These are phyloP conservation scores for Exobasidium cylindrosporum DNA, from an alignment of 1,284 basidiomycete species.

Conservation along the genomic window DNA sequence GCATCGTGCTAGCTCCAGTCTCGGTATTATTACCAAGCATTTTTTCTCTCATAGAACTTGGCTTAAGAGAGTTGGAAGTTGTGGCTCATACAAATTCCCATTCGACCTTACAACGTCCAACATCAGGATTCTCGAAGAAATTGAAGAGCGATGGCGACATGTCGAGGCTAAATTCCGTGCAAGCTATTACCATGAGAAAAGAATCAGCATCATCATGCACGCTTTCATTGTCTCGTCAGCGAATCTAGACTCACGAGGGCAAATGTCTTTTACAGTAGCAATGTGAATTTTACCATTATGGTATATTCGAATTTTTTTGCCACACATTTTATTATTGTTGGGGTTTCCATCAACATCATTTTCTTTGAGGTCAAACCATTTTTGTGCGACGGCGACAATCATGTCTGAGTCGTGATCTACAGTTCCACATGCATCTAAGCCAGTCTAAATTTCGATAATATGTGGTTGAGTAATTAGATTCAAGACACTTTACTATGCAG, in stretches of 20 bases:
- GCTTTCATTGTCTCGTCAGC: too few relatives aligned
- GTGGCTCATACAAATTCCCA: conserved; percentile 4
- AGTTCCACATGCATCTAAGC: conserved; percentile 45
- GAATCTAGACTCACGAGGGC: conserved; percentile 8
- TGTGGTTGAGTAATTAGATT: background rate
- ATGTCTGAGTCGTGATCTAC: conserved; percentile 35
- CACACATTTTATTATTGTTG: conserved; percentile 35
- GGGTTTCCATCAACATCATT: conserved; percentile 31
- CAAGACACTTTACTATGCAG: background rate
- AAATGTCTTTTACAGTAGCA: conserved; percentile 43
- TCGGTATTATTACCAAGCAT: too few relatives aligned
- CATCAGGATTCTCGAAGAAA: background rate
- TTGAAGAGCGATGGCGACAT: conserved; percentile 1
- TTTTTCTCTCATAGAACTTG: too few relatives aligned
- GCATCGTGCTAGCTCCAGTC: too few relatives aligned
- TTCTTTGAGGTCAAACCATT: conserved; percentile 36
- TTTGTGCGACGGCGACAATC: conserved; percentile 44
- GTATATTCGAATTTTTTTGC: conserved; percentile 41
- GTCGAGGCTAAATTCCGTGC: background rate
- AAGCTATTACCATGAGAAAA: too few relatives aligned
- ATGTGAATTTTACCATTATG: conserved; percentile 43
- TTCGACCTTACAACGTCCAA: background rate
- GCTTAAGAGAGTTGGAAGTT: too few relatives aligned
- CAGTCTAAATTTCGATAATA: conserved; percentile 24
- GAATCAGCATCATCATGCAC: too few relatives aligned